Evolutionary conservation across 2,329 filamentous ascomycete species (phyloP).

Genomic region (Epichloe baconii): DNA sequence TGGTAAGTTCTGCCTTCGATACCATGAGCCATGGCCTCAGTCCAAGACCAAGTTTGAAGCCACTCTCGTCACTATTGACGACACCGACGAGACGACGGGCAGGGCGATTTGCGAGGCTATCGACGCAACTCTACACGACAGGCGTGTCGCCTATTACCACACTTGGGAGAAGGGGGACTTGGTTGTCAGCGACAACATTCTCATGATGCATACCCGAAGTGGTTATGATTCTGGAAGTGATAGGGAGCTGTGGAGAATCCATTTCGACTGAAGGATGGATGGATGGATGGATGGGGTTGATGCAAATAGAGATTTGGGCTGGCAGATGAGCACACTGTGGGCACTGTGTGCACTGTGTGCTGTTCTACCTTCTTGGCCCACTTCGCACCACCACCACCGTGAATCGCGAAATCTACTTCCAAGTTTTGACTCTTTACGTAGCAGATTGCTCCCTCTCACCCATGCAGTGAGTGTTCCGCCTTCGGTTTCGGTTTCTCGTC

Average conservation of each 20-base stretch:
- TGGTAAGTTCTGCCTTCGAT: slow-evolving; percentile 34
- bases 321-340: no score
- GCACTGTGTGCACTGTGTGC: no score
- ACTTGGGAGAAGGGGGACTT: slow-evolving; percentile 42
- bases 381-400: background rate
- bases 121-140: slow-evolving; percentile 32
- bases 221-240: slow-evolving; percentile 30
- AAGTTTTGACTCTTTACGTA: no score
- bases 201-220: slow-evolving; percentile 36
- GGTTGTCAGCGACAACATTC: slow-evolving; percentile 37
- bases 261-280: slow-evolving; percentile 26
- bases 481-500: no score
- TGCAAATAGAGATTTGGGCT: no score
- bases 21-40: slow-evolving; percentile 41
- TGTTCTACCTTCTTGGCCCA: no score
- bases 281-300: no score
- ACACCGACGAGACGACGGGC: slow-evolving; percentile 17
- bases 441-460: no score
- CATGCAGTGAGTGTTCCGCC: no score
- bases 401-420: background rate
- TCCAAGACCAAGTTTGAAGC: slow-evolving; percentile 37
- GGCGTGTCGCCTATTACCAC: slow-evolving; percentile 35
- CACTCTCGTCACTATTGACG: slow-evolving; percentile 30
- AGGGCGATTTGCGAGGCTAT: slow-evolving; percentile 25
- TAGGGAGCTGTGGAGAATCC: slow-evolving; percentile 37